Evolutionary conservation across 1,139 yeast genomes (phyloP), one percentile per base, ranked within the genome.

Genomic region (Saccharomycopsis hybrid): DNA sequence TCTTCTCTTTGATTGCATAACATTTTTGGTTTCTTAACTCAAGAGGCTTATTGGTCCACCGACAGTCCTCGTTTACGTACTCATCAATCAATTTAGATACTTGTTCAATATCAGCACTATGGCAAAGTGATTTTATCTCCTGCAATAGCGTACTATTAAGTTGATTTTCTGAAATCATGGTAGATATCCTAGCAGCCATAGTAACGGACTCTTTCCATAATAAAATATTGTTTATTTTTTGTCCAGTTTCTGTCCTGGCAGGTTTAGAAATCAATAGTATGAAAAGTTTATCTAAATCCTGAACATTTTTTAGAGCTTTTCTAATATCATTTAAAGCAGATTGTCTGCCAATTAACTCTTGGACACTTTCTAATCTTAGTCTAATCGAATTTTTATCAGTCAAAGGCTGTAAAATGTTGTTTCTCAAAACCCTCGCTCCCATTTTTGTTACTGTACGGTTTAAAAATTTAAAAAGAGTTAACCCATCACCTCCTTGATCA

Each of bases 341-440:
- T 31, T 31, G 35, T 31, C 11, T 31, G 7, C 11, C 11, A 8
- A 31, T 31, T 31, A 31, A 3, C 45, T 82, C 85, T 3, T 73
- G 77, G 2, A 88, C 73, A 0, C 95, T 90, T 39, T 76, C 75
- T 2, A 75, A 67, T 37, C 98, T 72, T 25, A 72, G 71, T 51
- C 74, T 74, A 4, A 89, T 81, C 11, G 66, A 65, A 0, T 65
- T 68, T 32, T 71, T 65, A 41, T 79, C 71, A 0, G 78, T 66
- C 36, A 90, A 69, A 1, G 98, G 98, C 54, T 74, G 71, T 1
- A 80, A 72, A 0, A 90, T 67, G 98, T 97, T 92, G 46, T 74
- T 71, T 35, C 72, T 72, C 24, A 92, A 64, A 53, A 78, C 59
- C 49, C 96, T 67, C 47, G 72, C 75, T 0, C 98, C 98, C 65